These are phyloP conservation scores for Epichloe glyceriae DNA, from an alignment of 2,329 filamentous ascomycete genomes.

Conservation along the genomic window DNA sequence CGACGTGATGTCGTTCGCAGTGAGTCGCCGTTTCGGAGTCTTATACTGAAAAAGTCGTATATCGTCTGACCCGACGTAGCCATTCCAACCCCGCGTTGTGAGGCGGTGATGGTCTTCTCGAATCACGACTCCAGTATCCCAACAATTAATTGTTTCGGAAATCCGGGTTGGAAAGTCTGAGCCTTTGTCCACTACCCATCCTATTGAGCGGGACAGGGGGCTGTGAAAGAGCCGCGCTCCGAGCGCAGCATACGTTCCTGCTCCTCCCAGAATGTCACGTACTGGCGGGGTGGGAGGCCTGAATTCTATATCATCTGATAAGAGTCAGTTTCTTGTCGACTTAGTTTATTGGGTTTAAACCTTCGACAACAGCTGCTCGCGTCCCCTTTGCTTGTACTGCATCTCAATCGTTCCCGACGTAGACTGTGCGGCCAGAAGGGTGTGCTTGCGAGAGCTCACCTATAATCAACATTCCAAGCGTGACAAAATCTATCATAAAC, in stretches of 20 bases:
- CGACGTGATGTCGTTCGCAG: slow-evolving; percentile 55
- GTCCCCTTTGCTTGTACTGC: background rate
- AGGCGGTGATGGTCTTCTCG: slow-evolving; percentile 52
- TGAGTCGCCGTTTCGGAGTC: slow-evolving; percentile 74
- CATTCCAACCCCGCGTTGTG: slow-evolving; percentile 89
- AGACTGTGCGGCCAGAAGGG: background rate
- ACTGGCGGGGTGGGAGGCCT: slow-evolving; percentile 54
- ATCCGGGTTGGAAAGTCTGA: slow-evolving; percentile 69
- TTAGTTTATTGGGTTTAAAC: background rate
- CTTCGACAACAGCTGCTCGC: background rate
- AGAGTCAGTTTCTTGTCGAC: background rate
- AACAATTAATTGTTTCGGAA: slow-evolving; percentile 50
- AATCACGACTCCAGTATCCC: slow-evolving; percentile 63
- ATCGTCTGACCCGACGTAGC: slow-evolving; percentile 60
- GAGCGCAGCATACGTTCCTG: slow-evolving; percentile 72
- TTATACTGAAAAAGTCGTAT: slow-evolving; percentile 71
- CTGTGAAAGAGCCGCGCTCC: slow-evolving; percentile 83
- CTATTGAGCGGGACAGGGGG: slow-evolving; percentile 53
- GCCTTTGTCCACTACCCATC: slow-evolving; percentile 86
- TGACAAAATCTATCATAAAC: slow-evolving; percentile 46
- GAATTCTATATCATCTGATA: slow-evolving; percentile 84
- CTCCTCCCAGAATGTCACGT: slow-evolving; percentile 73
- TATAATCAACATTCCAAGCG: slow-evolving; percentile 62
- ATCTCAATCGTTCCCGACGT: background rate
- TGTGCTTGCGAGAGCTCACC: slow-evolving; percentile 35